A percentile compares a stretch with the other conserved stretches of the same genome.
Conservation (phyloP, 2,329 filamentous ascomycete genomes). For the Hypocrella siamensis region DNA sequence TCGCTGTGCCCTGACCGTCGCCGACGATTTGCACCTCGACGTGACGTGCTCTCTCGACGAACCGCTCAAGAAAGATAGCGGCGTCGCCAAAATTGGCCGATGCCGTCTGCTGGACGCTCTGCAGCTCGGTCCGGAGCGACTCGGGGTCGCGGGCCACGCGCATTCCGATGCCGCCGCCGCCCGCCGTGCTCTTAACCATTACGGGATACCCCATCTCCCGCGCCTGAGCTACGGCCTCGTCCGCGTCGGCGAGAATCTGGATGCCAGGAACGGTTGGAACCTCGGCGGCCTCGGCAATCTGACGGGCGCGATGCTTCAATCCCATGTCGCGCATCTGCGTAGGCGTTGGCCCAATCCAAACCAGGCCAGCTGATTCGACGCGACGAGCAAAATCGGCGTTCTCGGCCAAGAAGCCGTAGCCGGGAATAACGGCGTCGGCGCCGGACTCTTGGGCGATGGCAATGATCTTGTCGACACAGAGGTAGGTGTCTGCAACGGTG, state of each 20-base stretch:
- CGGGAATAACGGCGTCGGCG: constrained; percentile 45
- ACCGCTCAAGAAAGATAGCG: constrained; percentile 25
- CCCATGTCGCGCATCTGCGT: constrained; percentile 22
- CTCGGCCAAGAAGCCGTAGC: constrained; percentile 52
- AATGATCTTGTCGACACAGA: constrained; percentile 48
- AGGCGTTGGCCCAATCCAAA: constrained; percentile 43
- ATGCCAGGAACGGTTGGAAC: constrained; percentile 21
- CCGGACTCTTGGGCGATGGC: constrained; percentile 29
- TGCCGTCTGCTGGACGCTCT: constrained; percentile 21
- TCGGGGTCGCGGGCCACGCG: constrained; percentile 17
- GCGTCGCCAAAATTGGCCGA: constrained; percentile 24
- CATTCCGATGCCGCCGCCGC: constrained; percentile 29
- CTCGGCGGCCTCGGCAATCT: constrained; percentile 12
- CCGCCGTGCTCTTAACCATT: constrained; percentile 31
- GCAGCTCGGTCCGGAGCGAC: constrained; percentile 15
- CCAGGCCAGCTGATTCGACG: constrained; percentile 36
- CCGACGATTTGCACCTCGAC: constrained; percentile 35
- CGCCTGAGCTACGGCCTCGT: constrained; percentile 10
- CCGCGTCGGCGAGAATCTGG: constrained; percentile 10
- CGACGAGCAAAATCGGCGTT: constrained; percentile 43
- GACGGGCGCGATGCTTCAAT: constrained; percentile 20
- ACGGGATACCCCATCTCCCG: constrained; percentile 20
- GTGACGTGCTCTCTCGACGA: constrained; percentile 24
- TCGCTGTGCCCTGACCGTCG: constrained; percentile 23
- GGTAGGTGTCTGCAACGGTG: constrained; percentile 33